Percentiles rank a stretch among this genome's conserved stretches.
phyloP scores from a whole-genome alignment of 129 eudicot genomes.

The Tanacetum coccineum region DNA sequence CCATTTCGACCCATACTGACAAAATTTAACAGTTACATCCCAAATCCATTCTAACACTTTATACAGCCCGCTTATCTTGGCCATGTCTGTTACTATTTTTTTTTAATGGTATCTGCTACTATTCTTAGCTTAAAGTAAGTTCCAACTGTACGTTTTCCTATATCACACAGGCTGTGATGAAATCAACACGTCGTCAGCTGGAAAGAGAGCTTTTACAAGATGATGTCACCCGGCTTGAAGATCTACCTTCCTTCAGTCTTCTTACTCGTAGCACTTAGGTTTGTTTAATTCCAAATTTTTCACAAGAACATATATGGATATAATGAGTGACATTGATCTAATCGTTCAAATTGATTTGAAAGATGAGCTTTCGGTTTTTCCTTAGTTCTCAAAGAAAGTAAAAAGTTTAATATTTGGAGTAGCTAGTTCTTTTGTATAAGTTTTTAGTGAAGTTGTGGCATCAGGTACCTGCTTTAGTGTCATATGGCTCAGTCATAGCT shows the following conservation, averaged over 20 bases:
- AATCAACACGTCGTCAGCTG: constrained; percentile 90
- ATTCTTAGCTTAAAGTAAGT: not conserved
- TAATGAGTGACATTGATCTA: constrained; percentile 8
- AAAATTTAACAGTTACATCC: not conserved
- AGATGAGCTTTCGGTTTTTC: constrained; percentile 18
- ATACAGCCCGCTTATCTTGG: not conserved
- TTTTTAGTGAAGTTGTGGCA: too few species aligned
- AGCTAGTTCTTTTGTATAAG: too few species aligned
- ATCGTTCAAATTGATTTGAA: not conserved
- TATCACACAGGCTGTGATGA: constrained; percentile 82
- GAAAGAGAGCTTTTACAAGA: constrained; percentile 92
- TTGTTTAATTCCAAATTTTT: constrained; percentile 2
- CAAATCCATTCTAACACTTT: not conserved
- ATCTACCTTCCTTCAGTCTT: constrained; percentile 82
- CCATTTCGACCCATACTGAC: not conserved
- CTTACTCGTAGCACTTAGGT: constrained; percentile 42
- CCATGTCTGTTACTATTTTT: not conserved
- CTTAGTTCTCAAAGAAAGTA: not conserved
- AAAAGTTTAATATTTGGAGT: constrained; percentile 3
- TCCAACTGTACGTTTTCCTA: not conserved
- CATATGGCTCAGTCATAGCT: too few species aligned
- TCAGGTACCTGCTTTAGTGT: too few species aligned
- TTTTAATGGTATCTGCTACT: not conserved
- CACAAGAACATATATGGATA: not conserved
- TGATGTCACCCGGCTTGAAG: constrained; percentile 71